Conservation (phyloP, 495 filamentous ascomycete species). For the Apiosordaria backusii region DNA sequence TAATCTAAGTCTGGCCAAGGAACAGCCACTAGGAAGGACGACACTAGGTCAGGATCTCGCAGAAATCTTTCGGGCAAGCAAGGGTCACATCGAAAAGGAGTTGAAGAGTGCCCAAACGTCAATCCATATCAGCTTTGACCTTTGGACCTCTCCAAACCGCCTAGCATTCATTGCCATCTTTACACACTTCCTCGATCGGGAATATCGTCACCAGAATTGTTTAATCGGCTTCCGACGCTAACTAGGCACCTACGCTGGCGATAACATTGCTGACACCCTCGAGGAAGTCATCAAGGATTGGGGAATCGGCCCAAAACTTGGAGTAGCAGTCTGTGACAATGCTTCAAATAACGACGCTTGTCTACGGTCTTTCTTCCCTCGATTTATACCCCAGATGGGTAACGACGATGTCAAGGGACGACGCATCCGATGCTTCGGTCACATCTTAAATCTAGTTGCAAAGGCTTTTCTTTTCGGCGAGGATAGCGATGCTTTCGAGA, state of each 20-base stretch:
- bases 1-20: not conserved
- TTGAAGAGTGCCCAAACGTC: not conserved
- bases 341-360: conserved; percentile 2
- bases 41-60: not conserved
- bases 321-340: not conserved
- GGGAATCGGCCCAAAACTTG: not conserved
- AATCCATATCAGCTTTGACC: conserved; percentile 3
- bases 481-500: conserved; percentile 5
- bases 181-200: not conserved
- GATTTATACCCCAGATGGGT: not conserved
- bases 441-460: conserved; percentile 4
- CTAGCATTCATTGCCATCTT: conserved; percentile 1
- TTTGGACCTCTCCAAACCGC: conserved; percentile 1
- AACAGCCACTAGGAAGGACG: not conserved
- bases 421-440: not conserved
- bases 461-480: not conserved
- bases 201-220: not conserved
- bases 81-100: conserved; percentile 1
- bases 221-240: not conserved
- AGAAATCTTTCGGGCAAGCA: not conserved
- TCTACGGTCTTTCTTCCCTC: conserved; percentile 1
- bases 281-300: conserved; percentile 1
- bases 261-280: conserved; percentile 1
- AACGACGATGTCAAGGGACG: not conserved
- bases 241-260: not conserved